Conservation (phyloP, 148 eudicot species). For the Pouteria glomerata region DNA sequence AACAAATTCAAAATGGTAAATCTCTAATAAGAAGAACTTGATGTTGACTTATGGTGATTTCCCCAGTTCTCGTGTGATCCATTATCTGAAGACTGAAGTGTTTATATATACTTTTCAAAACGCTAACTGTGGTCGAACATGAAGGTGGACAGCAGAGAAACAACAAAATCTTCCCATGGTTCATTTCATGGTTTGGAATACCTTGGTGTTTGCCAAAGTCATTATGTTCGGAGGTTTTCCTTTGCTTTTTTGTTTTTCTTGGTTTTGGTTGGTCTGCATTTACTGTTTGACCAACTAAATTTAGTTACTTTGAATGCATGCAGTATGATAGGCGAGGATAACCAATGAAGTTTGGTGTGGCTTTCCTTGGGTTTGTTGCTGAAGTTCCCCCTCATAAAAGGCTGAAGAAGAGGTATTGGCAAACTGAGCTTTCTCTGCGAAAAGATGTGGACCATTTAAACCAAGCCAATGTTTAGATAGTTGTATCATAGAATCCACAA, state of each 20-base stretch:
- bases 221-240: not conserved
- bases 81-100: no score
- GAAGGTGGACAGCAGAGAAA: not conserved
- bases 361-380: not conserved
- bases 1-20: not conserved
- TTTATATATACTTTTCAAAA: not conserved
- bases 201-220: not conserved
- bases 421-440: not conserved
- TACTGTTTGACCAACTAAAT: not conserved
- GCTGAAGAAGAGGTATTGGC: not conserved
- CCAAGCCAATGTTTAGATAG: no score
- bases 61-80: no score
- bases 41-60: not conserved
- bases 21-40: not conserved
- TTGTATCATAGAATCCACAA: no score
- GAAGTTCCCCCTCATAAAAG: not conserved
- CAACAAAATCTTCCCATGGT: not conserved
- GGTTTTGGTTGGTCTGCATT: slow-evolving; percentile 6
- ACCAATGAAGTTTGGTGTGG: not conserved
- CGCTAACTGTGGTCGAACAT: not conserved
- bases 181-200: no score
- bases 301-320: not conserved
- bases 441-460: not conserved
- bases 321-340: not conserved
- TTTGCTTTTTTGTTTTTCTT: not conserved